A percentile compares a stretch with the other conserved stretches of the same genome.
Evolutionary conservation across 495 filamentous ascomycete genomes (phyloP).

Genomic region (Aspergillus saccharolyticus): DNA sequence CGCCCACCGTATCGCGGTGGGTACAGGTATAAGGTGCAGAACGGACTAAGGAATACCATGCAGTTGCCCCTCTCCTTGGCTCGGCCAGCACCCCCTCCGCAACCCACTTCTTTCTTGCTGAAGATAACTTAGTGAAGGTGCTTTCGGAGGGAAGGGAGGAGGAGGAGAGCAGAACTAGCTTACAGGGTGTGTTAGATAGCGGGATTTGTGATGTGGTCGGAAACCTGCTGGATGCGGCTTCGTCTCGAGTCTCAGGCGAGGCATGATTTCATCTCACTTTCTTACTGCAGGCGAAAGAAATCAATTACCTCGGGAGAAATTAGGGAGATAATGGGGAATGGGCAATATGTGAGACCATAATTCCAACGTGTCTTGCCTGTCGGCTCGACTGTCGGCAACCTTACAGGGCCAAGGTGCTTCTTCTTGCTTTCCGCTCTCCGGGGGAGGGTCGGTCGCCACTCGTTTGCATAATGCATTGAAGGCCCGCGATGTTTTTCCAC

Average conservation of each 20-base stretch:
- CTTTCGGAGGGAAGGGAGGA: too few relatives aligned
- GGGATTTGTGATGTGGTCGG: too few relatives aligned
- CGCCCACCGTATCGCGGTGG: neutral
- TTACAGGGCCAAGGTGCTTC: neutral
- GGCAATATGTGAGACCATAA: too few relatives aligned
- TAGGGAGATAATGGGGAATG: too few relatives aligned
- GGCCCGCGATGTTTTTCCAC: neutral
- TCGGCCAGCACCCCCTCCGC: neutral
- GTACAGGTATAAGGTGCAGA: neutral
- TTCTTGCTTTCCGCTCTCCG: neutral
- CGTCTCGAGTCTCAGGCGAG: too few relatives aligned
- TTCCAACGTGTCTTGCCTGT: neutral
- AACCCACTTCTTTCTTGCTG: neutral
- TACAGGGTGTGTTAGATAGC: too few relatives aligned
- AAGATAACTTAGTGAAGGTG: neutral
- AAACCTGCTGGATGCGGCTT: too few relatives aligned
- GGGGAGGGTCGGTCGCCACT: neutral
- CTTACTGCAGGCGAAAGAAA: too few relatives aligned
- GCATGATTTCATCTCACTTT: too few relatives aligned
- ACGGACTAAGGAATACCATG: neutral
- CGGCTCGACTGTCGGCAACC: neutral
- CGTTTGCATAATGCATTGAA: too few relatives aligned
- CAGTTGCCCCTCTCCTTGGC: neutral
- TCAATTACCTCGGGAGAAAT: too few relatives aligned
- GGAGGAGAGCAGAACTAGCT: too few relatives aligned